A percentile compares a stretch with the other conserved stretches of the same genome.
Conservation (phyloP, 495 filamentous ascomycete species). For the Arthonia radiata region DNA sequence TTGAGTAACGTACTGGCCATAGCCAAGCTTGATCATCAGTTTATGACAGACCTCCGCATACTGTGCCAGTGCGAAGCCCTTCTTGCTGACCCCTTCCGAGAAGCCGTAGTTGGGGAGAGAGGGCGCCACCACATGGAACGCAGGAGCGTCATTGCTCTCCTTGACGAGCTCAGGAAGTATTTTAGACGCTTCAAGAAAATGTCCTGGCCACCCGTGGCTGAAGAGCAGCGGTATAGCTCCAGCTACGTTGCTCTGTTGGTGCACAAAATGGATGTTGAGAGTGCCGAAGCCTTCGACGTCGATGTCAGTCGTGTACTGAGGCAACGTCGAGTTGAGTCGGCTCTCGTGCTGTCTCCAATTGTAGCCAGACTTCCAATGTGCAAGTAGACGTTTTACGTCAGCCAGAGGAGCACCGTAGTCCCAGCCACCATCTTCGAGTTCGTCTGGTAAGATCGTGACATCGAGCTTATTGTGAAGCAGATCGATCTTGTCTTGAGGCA, state of each 20-base stretch:
- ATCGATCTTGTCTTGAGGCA: too few relatives aligned
- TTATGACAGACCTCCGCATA: constrained; percentile 36
- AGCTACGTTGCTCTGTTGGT: constrained; percentile 24
- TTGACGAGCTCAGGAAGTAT: constrained; percentile 31
- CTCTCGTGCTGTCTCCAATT: constrained; percentile 22
- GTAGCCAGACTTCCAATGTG: constrained; percentile 24
- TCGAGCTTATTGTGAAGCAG: too few relatives aligned
- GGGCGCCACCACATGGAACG: constrained; percentile 45
- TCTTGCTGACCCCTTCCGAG: constrained; percentile 22
- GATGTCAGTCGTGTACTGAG: constrained; percentile 16
- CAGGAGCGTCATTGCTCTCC: constrained; percentile 18
- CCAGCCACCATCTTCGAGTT: constrained; percentile 22
- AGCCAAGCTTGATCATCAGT: constrained; percentile 44
- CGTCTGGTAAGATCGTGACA: too few relatives aligned
- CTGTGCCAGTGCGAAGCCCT: constrained; percentile 28
- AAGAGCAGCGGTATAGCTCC: constrained; percentile 35
- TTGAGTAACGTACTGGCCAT: constrained; percentile 38
- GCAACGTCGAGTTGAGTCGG: constrained; percentile 15
- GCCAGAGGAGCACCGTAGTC: constrained; percentile 22
- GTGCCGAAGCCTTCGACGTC: constrained; percentile 15
- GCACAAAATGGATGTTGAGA: constrained; percentile 25
- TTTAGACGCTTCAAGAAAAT: constrained; percentile 39
- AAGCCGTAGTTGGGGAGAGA: constrained; percentile 55
- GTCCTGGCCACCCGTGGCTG: constrained; percentile 44
- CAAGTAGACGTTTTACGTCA: constrained; percentile 24